Percentiles rank a stretch among this genome's conserved stretches.
Evolutionary conservation across 257 asterid genomes (phyloP).

Genomic region (Rubia yunnanensis): DNA sequence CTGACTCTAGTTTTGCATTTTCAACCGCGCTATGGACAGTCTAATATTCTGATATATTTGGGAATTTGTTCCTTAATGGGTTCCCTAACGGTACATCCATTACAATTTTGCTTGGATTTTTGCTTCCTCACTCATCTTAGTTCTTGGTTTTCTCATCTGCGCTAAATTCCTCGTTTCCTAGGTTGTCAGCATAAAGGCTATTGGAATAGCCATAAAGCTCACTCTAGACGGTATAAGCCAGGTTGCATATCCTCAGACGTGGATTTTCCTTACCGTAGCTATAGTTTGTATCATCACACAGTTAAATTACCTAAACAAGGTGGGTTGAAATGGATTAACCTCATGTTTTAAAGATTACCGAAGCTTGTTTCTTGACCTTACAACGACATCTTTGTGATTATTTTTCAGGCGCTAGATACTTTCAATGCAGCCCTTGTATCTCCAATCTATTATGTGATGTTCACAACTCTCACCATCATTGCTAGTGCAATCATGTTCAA

Average conservation of each 20-base stretch:
- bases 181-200: slow-evolving; percentile 88
- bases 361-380: not conserved
- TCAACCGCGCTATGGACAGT: slow-evolving; percentile 37
- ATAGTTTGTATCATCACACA: slow-evolving; percentile 56
- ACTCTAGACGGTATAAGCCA: slow-evolving; percentile 78
- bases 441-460: slow-evolving; percentile 83
- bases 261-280: slow-evolving; percentile 66
- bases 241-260: slow-evolving; percentile 56
- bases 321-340: slow-evolving; percentile 11
- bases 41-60: slow-evolving; percentile 35
- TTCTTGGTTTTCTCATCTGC: not conserved
- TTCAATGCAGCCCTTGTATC: slow-evolving; percentile 82
- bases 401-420: slow-evolving; percentile 70
- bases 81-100: slow-evolving; percentile 33
- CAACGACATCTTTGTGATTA: not conserved
- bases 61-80: slow-evolving; percentile 46
- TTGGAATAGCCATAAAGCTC: slow-evolving; percentile 85
- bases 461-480: slow-evolving; percentile 71
- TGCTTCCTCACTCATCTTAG: not conserved
- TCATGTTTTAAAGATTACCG: slow-evolving; percentile 5
- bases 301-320: slow-evolving; percentile 86
- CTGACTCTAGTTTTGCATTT: slow-evolving; percentile 28
- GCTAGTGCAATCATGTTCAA: slow-evolving; percentile 93
- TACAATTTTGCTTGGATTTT: slow-evolving; percentile 1
- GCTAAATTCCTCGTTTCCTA: slow-evolving; percentile 15